These are phyloP conservation scores for Lodderomyces beijingensis DNA, from an alignment of 1,139 yeast genomes.

Conservation along the genomic window DNA sequence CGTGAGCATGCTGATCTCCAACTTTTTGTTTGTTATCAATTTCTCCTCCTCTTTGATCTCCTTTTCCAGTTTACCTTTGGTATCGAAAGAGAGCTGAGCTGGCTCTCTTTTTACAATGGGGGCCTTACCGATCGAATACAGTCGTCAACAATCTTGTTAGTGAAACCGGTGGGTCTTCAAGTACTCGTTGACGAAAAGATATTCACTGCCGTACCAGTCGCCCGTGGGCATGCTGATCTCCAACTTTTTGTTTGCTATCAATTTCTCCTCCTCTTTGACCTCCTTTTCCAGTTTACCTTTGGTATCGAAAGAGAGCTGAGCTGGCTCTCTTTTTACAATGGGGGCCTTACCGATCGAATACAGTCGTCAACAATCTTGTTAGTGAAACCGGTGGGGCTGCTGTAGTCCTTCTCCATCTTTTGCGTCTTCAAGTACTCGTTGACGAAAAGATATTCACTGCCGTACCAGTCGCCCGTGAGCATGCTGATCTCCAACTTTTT, in stretches of 20 bases:
- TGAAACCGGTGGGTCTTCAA: conserved; percentile 29
- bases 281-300: too few relatives aligned
- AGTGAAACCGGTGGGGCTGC: conserved; percentile 31
- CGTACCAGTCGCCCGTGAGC: conserved; percentile 47
- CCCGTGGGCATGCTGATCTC: conserved; percentile 39
- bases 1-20: conserved; percentile 33
- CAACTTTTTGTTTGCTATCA: conserved; percentile 17
- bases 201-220: conserved; percentile 47
- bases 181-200: conserved; percentile 31
- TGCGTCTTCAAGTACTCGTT: conserved; percentile 24
- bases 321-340: conserved; percentile 27
- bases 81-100: too few relatives aligned
- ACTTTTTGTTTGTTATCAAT: conserved; percentile 16
- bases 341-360: conserved; percentile 34
- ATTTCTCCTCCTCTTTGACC: too few relatives aligned
- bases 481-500: conserved; percentile 27
- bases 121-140: conserved; percentile 34
- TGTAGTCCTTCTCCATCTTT: conserved; percentile 16
- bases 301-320: too few relatives aligned
- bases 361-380: conserved; percentile 39
- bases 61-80: too few relatives aligned
- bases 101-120: conserved; percentile 36
- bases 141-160: conserved; percentile 38
- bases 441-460: conserved; percentile 39
- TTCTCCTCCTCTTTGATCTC: too few relatives aligned